These are phyloP conservation scores for Corinectria fuckeliana DNA, from an alignment of 2,329 filamentous ascomycete genomes.

Conservation along the genomic window DNA sequence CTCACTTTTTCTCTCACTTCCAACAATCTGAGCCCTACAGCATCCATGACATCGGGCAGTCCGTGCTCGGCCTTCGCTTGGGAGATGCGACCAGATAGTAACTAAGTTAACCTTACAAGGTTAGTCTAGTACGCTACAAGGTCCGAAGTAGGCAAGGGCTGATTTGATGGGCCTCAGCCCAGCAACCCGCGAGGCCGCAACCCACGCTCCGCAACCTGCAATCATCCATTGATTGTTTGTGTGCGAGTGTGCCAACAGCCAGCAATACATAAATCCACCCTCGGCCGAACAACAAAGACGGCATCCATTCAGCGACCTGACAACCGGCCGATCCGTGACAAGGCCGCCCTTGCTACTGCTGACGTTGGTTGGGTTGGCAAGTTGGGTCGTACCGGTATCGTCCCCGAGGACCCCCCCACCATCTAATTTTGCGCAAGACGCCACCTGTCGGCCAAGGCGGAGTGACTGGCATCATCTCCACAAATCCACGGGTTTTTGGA, in stretches of 20 bases:
- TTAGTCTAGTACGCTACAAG: neutral
- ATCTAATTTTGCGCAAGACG: constrained; percentile 10
- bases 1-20: neutral
- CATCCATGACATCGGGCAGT: neutral
- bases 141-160: neutral
- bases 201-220: neutral
- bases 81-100: neutral
- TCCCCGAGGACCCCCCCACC: neutral
- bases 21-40: neutral
- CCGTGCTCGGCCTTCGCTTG: neutral
- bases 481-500: neutral
- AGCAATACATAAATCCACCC: neutral
- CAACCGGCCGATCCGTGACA: constrained; percentile 1
- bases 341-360: constrained; percentile 16
- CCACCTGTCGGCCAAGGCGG: constrained; percentile 9
- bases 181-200: neutral
- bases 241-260: neutral
- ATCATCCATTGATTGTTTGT: too few species aligned
- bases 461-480: constrained; percentile 8
- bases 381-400: too few species aligned
- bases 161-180: neutral
- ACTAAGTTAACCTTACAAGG: neutral
- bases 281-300: neutral
- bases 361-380: constrained; percentile 4
- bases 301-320: neutral